A percentile compares a stretch with the other conserved stretches of the same genome.
Conservation (phyloP, 108 stramenopile species). For the Skeletonema costatum region DNA sequence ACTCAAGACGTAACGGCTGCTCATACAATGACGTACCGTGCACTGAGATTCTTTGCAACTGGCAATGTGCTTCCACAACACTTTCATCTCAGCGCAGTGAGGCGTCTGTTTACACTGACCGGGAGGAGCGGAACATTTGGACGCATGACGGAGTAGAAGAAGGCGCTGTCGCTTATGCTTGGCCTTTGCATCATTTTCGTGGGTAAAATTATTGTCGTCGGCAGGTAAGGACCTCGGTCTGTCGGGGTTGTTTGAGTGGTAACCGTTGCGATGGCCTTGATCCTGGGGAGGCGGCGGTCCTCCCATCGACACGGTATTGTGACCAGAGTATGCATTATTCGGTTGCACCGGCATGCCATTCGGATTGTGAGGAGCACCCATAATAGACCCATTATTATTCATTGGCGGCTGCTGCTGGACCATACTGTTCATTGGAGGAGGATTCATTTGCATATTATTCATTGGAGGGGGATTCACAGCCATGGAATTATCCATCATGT, state of each 20-base stretch:
- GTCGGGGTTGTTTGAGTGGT: not conserved
- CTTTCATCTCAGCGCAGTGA: conserved; percentile 98
- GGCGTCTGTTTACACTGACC: conserved; percentile 91
- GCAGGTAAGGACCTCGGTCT: conserved; percentile 10
- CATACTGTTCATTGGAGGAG: conserved; percentile 9
- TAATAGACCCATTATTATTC: not conserved
- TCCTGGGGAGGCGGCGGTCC: conserved; percentile 7
- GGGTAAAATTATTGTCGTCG: not conserved
- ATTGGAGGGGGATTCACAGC: not conserved
- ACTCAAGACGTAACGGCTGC: conserved; percentile 96
- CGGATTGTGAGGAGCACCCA: conserved; percentile 1
- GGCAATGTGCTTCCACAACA: conserved; percentile 98
- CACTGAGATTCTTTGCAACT: conserved; percentile 96
- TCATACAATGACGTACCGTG: conserved; percentile 94
- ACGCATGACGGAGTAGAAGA: conserved; percentile 95
- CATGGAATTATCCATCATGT: conserved; percentile 8
- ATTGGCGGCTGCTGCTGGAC: not conserved
- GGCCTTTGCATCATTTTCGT: conserved; percentile 75
- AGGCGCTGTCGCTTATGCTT: conserved; percentile 98
- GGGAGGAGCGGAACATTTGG: conserved; percentile 86
- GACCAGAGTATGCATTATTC: conserved; percentile 10
- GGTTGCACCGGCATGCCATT: conserved; percentile 8
- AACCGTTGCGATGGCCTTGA: not conserved
- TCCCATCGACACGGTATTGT: conserved; percentile 12
- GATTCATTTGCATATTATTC: conserved; percentile 15